phyloP scores from a whole-genome alignment of 495 filamentous ascomycete species.

The Penicillium bialowiezense region DNA sequence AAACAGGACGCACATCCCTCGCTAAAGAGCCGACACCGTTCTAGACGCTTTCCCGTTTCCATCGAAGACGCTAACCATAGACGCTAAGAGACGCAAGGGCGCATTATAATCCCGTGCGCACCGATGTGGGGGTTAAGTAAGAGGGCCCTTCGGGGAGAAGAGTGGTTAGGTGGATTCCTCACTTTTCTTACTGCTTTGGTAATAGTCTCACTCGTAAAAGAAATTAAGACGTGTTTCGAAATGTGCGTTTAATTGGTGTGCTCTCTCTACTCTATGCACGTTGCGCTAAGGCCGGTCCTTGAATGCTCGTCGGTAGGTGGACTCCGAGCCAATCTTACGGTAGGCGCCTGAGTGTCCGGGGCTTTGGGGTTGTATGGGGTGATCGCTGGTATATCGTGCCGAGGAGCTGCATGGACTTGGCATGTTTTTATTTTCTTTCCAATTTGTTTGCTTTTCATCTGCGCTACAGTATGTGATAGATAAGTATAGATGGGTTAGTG shows the following conservation, averaged over 20 bases:
- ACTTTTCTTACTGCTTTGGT: neutral
- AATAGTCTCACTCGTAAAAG: neutral
- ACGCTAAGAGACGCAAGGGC: neutral
- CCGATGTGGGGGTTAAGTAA: slow-evolving; percentile 1
- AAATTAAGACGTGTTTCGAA: neutral
- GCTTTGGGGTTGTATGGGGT: neutral
- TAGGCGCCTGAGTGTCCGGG: neutral
- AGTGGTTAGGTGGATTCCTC: neutral
- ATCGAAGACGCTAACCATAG: neutral
- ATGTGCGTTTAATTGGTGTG: neutral
- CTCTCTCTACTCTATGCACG: too few species aligned
- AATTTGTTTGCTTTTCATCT: neutral
- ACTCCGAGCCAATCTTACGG: neutral
- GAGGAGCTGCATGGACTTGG: neutral
- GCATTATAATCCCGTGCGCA: neutral
- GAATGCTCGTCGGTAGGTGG: neutral
- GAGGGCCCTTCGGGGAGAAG: neutral
- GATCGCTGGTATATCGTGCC: neutral
- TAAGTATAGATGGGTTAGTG: neutral
- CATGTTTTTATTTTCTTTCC: neutral
- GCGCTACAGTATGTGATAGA: neutral
- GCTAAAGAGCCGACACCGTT: neutral
- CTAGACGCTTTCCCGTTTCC: neutral
- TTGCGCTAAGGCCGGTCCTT: too few species aligned
- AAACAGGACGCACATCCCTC: neutral